Evolutionary conservation across 1,139 yeast genomes (phyloP), one percentile per base, ranked within the genome.

Genomic region (Magnusiomyces suaveolens): DNA sequence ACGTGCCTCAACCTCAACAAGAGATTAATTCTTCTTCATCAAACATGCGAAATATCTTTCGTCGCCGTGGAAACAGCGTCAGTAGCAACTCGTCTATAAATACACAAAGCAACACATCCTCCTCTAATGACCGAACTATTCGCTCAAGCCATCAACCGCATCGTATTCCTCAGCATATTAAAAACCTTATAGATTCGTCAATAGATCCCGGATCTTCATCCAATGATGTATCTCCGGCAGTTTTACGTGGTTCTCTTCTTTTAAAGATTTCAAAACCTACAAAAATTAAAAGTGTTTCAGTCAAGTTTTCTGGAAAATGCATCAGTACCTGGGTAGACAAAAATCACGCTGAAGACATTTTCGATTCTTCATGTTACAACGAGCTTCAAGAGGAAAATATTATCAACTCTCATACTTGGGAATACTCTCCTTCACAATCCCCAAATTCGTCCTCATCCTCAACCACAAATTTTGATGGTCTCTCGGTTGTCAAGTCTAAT

Each of bases 321-420:
- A 75, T 83, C 62, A 88, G 96, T 0, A 89, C 84, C 59, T 88
- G 96, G 96, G 90, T 95, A 2, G 94, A 86, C 24, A 32, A 51
- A 1, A 52, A 48, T 41, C 32, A 18, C 23, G 47, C 23, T 3
- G 46, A 46, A n/a, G 51, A 49, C 16, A 18, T 10, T 51, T 59
- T 51, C 63, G 63, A 4, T 8, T 6, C 18, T 10, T 10, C 53
- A 57, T 33, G 59, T 56, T 6, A 60, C 68, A 3, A 14, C 33
- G 72, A 69, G 52, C 61, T 69, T 50, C 66, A 64, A 52, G 73
- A 69, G 55, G 60, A 64, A 41, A 60, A 65, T 8, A 60, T 62
- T 26, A 59, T 69, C 39, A 68, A 66, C 51, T 56, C 64, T 25
- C 73, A 69, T 55, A 66, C 66, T 53, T 69, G 73, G 73, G 71